Base-by-base conservation (phyloP, 352 stramenopile species). In the Pilasporangium apinafurcum region DNA sequence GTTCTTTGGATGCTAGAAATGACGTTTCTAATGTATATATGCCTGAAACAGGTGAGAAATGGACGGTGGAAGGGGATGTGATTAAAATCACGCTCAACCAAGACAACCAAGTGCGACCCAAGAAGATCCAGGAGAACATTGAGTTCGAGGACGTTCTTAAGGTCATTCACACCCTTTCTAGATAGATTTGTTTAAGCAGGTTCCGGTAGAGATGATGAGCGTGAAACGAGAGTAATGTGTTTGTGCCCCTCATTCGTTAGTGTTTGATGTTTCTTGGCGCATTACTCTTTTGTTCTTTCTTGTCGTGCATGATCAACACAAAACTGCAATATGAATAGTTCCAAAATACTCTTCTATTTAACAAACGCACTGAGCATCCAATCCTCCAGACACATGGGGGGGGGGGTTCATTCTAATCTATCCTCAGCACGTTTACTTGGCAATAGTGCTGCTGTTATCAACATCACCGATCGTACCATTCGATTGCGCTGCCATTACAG, bases 101-200 rank as follows among this genome's bases (percentile, higher is more conserved):
- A 34, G 66, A 86, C 53, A 94, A 94, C 71, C 74, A 90, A 59
- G 82, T 92, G 67, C 82, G 82, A 62, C 79, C 77, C 32, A 89
- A 85, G 59, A 91, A 91, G 62, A 61, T 94, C 34, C 79, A 90
- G 62, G 82, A 94, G 59, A 86, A 81, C 59, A 85, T 94, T 46
- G 67, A 83, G 59, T 83, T 88, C 52, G 72, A 89, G 33, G 82
- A 94, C 58, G 61, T 94, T 37, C 57, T 92, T 44, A 87, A 94
- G 70, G 76, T 85, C 63, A 86, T 94, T 45, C 62, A 89, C 58
- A 86, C 71, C 43, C 68, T 94, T 55, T 91, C 77, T 64, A 86
- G 68, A 85, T 92, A 90, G 72, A 75, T 79, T 73, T 68, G 53
- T 59, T 66, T 51, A 59, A 50, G 51, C 59, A 51, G 39, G 44